Percentiles rank a stretch among this genome's conserved stretches.
These are phyloP conservation scores for Tubosaeta brunneosetosa DNA, from an alignment of 768 basidiomycete genomes.

Conservation along the genomic window DNA sequence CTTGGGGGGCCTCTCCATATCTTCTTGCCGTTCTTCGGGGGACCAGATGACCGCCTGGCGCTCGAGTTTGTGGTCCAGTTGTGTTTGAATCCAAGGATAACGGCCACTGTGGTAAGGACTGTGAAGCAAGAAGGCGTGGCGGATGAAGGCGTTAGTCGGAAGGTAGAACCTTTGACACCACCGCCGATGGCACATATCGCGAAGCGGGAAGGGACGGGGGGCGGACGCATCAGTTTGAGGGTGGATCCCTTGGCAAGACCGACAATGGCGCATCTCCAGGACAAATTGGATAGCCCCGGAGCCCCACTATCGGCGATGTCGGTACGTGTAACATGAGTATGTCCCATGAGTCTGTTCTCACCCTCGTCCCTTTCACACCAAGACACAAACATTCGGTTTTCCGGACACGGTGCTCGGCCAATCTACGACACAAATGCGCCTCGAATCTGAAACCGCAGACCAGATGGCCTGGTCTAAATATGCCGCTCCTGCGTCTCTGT, in stretches of 20 bases:
- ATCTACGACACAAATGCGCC: slow-evolving; percentile 53
- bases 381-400: slow-evolving; percentile 34
- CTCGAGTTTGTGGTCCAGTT: slow-evolving; percentile 82
- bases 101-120: slow-evolving; percentile 72
- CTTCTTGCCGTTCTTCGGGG: slow-evolving; percentile 90
- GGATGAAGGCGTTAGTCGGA: background rate
- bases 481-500: slow-evolving; percentile 26
- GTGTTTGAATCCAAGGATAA: slow-evolving; percentile 60
- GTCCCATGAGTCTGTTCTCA: background rate
- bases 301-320: background rate
- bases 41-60: slow-evolving; percentile 86
- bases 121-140: slow-evolving; percentile 40
- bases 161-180: background rate
- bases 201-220: background rate
- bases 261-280: slow-evolving; percentile 20
- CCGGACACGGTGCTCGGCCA: slow-evolving; percentile 71
- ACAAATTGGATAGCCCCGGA: background rate
- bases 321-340: slow-evolving; percentile 5
- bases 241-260: slow-evolving; percentile 21
- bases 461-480: slow-evolving; percentile 69
- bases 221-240: background rate
- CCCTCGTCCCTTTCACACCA: background rate
- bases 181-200: background rate
- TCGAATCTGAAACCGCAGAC: slow-evolving; percentile 85
- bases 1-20: slow-evolving; percentile 50